Evolutionary conservation across 331 rosid species (phyloP).

Genomic region (Arachis monticola): DNA sequence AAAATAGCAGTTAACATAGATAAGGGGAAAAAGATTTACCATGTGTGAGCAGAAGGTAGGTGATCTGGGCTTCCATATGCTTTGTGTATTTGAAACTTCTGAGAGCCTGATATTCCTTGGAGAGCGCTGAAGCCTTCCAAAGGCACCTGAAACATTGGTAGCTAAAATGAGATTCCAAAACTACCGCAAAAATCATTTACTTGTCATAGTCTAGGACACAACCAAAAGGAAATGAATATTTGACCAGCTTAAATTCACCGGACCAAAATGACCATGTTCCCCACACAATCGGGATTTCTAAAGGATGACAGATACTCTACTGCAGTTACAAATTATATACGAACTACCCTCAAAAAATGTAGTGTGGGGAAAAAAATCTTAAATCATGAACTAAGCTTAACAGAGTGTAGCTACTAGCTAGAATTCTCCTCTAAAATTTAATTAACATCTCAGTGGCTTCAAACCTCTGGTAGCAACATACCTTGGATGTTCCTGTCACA

Average conservation of each 20-base stretch:
- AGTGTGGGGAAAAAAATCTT: not conserved
- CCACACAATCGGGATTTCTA: not conserved
- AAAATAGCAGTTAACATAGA: not conserved
- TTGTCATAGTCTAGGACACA: not conserved
- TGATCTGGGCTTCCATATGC: conserved; percentile 97
- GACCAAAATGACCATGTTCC: conserved; percentile 4
- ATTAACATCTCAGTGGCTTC: conserved; percentile 16
- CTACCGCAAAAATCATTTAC: not conserved
- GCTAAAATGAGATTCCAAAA: conserved; percentile 34
- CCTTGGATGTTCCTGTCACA: conserved; percentile 99
- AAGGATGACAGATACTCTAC: not conserved
- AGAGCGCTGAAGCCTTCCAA: conserved; percentile 98
- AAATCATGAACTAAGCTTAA: not conserved
- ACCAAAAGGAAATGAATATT: conserved; percentile 12
- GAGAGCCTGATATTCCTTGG: conserved; percentile 98
- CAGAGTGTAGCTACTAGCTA: not conserved
- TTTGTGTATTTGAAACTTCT: conserved; percentile 96
- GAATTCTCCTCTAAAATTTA: not conserved
- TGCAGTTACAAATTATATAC: not conserved
- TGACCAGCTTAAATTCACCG: not conserved
- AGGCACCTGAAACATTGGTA: conserved; percentile 76
- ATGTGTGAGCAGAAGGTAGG: conserved; percentile 99
- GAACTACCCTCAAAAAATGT: conserved; percentile 8
- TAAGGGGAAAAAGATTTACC: conserved; percentile 40
- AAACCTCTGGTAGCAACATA: conserved; percentile 41